phyloP scores from a whole-genome alignment of 139 green algal species.

The Chlorella sorokiniana region DNA sequence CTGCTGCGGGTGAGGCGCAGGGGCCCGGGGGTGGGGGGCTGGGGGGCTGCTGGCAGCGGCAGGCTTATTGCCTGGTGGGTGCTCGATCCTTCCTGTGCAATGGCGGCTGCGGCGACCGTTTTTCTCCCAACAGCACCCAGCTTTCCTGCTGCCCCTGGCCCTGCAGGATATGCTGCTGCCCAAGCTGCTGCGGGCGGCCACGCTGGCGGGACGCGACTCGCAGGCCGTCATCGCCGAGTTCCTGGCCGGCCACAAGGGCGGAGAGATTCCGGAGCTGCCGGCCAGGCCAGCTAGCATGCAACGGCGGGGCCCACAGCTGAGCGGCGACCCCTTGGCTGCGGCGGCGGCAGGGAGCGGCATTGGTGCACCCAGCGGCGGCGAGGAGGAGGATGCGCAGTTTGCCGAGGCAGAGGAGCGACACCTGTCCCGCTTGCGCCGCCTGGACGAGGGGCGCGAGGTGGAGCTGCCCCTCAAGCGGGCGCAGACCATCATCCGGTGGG shows the following conservation, averaged over 20 bases:
- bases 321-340: not conserved
- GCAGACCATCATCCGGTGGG: slow-evolving; percentile 27
- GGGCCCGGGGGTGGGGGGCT: not conserved
- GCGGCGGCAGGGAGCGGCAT: not conserved
- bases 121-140: not conserved
- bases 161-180: slow-evolving; percentile 33
- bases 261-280: not conserved
- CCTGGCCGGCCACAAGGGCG: not conserved
- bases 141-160: not conserved
- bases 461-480: slow-evolving; percentile 23
- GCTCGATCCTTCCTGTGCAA: too few relatives aligned
- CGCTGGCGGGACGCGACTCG: not conserved
- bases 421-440: not conserved
- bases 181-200: slow-evolving; percentile 22
- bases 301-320: too few relatives aligned
- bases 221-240: not conserved
- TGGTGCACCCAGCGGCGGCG: not conserved
- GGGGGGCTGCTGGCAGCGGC: too few relatives aligned
- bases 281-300: too few relatives aligned
- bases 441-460: slow-evolving; percentile 16
- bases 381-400: not conserved
- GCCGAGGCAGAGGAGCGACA: not conserved
- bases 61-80: too few relatives aligned
- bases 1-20: slow-evolving; percentile 41
- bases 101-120: too few relatives aligned